Conservation (phyloP, 768 basidiomycete species). For the Epithele typhae region DNA sequence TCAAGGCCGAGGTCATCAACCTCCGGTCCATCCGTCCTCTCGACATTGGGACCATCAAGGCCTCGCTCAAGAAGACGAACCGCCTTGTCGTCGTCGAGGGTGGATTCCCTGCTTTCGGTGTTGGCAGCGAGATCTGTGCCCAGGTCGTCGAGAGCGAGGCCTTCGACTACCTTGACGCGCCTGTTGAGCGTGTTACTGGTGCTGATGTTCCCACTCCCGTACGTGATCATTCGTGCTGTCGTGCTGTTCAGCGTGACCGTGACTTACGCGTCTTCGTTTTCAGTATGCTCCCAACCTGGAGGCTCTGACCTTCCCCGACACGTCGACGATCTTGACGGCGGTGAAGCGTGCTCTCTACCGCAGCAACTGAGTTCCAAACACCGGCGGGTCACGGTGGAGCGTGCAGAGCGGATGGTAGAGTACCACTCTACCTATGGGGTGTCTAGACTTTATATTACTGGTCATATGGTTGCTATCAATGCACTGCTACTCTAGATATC, state of each 20-base stretch:
- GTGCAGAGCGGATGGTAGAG: slow-evolving; percentile 5
- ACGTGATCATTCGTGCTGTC: slow-evolving; percentile 25
- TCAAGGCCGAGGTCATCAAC: slow-evolving; percentile 98
- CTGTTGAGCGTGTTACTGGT: slow-evolving; percentile 96
- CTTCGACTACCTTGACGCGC: slow-evolving; percentile 97
- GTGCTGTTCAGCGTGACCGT: too few relatives aligned
- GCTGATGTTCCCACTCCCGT: slow-evolving; percentile 97
- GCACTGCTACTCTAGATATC: slow-evolving; percentile 18
- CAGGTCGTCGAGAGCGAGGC: slow-evolving; percentile 97
- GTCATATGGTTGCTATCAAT: slow-evolving; percentile 20
- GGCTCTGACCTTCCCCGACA: slow-evolving; percentile 90
- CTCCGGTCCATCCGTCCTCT: slow-evolving; percentile 92
- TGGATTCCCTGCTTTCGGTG: slow-evolving; percentile 98
- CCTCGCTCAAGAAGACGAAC: slow-evolving; percentile 98
- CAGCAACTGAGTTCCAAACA: slow-evolving; percentile 54
- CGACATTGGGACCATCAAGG: slow-evolving; percentile 96
- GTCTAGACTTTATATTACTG: slow-evolving; percentile 18
- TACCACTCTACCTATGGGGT: slow-evolving; percentile 2
- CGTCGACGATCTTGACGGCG: slow-evolving; percentile 86
- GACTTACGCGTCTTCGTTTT: background rate
- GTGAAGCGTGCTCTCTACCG: slow-evolving; percentile 91
- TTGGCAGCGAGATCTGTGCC: slow-evolving; percentile 97
- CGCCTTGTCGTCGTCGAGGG: slow-evolving; percentile 95
- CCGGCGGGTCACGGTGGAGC: background rate
- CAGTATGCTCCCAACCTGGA: slow-evolving; percentile 92